Base-by-base conservation (phyloP, 2,329 filamentous ascomycete genomes). In the Camillea tinctor region DNA sequence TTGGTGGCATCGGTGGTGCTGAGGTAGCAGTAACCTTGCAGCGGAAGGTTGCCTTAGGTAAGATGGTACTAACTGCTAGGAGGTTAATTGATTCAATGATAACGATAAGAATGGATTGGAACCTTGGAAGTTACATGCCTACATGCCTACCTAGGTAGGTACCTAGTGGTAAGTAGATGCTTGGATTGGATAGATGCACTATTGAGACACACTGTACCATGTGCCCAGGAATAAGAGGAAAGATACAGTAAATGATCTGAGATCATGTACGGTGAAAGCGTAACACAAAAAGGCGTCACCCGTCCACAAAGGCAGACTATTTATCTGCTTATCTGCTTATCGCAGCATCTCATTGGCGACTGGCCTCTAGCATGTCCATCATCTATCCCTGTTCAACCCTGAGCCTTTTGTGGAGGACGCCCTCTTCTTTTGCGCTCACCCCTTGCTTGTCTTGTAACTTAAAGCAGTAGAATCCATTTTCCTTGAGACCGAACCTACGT, bases 221-320 rank as follows among this genome's bases (percentile, higher is more conserved):
- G 17, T 36, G 36, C 36, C 55, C 52, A 50, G 60, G 55, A 30
- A 30, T 49, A 48, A 19, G 51, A 17, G 13, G 17, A 13, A 9
- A 22, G 6, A 40, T 36, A 64, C 63, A 59, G 63, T 64, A 7
- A 13, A 2, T 49, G 5, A 13, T 19, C 17, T 13, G 15, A 40
- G 56, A 17, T 44, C 17, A 44, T 44, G 36, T 44, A 44, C 36
- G 36, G 36, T 44, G 17, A n/a, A 44, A 44, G n/a, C n/a, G 48
- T 51, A 52, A 50, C 63, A 62, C 63, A 59, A 56, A 22, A 19
- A n/a, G n/a, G 61, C 64, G 61, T 65, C 61, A 65, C 60, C 64
- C 61, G 64, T 61, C 64, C 54, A 56, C 59, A 56, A 23, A 63
- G 54, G 26, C 57, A 58, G 52, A n/a, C 21, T 50, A 50, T 55